phyloP scores from a whole-genome alignment of 2,329 filamentous ascomycete species.

The Talaromyces albobiverticillius region DNA sequence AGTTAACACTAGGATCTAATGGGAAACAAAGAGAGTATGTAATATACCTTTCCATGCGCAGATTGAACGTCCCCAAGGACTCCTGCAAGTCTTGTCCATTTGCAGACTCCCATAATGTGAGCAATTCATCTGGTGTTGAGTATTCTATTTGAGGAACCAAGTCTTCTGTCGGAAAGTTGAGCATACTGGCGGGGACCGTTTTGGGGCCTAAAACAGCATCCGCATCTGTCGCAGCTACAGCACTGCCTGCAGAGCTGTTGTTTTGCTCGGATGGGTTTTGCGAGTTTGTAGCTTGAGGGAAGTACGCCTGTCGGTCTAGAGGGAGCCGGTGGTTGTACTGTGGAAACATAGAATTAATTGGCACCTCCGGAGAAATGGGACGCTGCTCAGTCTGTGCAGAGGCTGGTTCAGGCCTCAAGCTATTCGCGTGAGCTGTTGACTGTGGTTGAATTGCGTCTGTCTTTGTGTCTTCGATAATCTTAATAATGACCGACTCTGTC shows the following conservation, averaged over 20 bases:
- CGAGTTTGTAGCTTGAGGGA: slow-evolving; percentile 23
- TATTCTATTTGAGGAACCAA: slow-evolving; percentile 34
- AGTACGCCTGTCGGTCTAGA: slow-evolving; percentile 36
- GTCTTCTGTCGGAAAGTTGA: slow-evolving; percentile 38
- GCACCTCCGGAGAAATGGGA: slow-evolving; percentile 30
- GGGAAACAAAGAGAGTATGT: neutral
- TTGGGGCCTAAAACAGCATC: slow-evolving; percentile 36
- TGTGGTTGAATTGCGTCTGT: slow-evolving; percentile 9
- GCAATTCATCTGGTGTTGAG: slow-evolving; percentile 39
- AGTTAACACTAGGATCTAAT: slow-evolving; percentile 17
- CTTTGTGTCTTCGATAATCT: slow-evolving; percentile 31
- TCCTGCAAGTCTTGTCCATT: slow-evolving; percentile 41
- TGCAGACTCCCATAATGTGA: slow-evolving; percentile 43
- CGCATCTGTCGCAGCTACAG: slow-evolving; percentile 18
- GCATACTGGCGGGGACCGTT: slow-evolving; percentile 42
- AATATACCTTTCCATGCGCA: slow-evolving; percentile 41
- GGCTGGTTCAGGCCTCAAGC: neutral
- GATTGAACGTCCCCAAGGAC: slow-evolving; percentile 33
- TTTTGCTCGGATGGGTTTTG: slow-evolving; percentile 15
- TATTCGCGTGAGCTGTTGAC: neutral
- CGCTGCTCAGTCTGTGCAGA: slow-evolving; percentile 8
- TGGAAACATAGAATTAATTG: slow-evolving; percentile 47
- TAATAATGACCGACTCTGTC: slow-evolving; percentile 36
- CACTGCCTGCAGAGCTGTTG: slow-evolving; percentile 23
- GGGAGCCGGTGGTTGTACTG: slow-evolving; percentile 39